phyloP scores from a whole-genome alignment of 1,284 basidiomycete genomes.

The Rhodotorula sp. region DNA sequence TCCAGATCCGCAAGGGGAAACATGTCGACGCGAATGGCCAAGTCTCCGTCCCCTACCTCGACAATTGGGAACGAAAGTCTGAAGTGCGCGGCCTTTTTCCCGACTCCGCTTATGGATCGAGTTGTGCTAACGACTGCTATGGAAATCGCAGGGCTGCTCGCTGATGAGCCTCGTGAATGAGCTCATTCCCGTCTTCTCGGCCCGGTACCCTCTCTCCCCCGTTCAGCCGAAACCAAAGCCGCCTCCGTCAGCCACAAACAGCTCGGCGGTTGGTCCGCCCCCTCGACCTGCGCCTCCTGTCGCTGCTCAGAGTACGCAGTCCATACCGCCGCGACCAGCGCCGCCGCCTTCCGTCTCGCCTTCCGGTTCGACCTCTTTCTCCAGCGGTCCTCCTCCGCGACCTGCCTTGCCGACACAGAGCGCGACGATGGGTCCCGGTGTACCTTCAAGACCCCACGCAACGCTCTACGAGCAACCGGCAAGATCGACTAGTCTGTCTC shows the following conservation, averaged over 20 bases:
- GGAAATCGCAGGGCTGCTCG: constrained; percentile 62
- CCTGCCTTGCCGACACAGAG: not conserved
- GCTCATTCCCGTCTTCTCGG: constrained; percentile 75
- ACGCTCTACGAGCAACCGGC: not conserved
- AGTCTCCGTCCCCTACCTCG: constrained; percentile 65
- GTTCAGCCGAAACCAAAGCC: constrained; percentile 14
- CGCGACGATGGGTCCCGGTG: not conserved
- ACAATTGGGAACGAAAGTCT: constrained; percentile 74
- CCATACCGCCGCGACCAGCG: constrained; percentile 22
- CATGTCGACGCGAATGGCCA: constrained; percentile 79
- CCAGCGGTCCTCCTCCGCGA: not conserved
- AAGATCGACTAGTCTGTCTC: not conserved
- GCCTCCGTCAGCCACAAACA: not conserved
- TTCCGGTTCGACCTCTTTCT: not conserved
- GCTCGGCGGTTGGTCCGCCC: not conserved
- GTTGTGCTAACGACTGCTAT: too few species aligned
- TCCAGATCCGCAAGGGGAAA: constrained; percentile 77
- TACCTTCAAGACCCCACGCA: not conserved
- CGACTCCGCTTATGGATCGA: not conserved
- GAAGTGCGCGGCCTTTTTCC: constrained; percentile 59
- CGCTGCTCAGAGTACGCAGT: not conserved
- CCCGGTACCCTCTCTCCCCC: constrained; percentile 26
- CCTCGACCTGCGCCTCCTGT: constrained; percentile 12
- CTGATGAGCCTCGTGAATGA: constrained; percentile 65
- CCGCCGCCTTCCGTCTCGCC: constrained; percentile 7